Conservation (phyloP, 352 stramenopile genomes). For the Phytophthora pseudosyringae region DNA sequence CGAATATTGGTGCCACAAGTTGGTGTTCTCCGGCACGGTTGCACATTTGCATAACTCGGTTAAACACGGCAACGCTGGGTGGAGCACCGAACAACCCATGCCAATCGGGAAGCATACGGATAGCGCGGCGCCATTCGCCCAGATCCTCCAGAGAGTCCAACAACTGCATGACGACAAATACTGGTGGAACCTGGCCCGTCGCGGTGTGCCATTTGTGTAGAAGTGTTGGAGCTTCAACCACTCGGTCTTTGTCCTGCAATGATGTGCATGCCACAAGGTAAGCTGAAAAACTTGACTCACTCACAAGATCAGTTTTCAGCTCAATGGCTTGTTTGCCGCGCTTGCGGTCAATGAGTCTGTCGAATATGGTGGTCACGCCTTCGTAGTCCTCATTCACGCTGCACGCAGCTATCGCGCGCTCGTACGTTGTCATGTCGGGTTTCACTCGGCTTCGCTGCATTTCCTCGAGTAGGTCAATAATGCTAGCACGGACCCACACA, state of each 20-base stretch:
- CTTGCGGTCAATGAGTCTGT: conserved; percentile 36
- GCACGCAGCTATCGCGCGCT: conserved; percentile 49
- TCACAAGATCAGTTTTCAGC: conserved; percentile 39
- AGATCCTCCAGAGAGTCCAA: conserved; percentile 55
- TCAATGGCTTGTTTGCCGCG: conserved; percentile 2
- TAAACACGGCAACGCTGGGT: conserved; percentile 58
- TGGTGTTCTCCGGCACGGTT: conserved; percentile 61
- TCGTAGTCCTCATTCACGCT: conserved; percentile 46
- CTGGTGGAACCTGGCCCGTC: conserved; percentile 32
- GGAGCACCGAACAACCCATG: conserved; percentile 43
- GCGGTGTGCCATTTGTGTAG: conserved; percentile 49
- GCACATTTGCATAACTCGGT: conserved; percentile 70
- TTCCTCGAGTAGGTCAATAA: conserved; percentile 40
- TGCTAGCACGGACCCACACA: conserved; percentile 29
- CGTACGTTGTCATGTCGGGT: conserved; percentile 37
- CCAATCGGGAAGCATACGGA: conserved; percentile 58
- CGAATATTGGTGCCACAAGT: conserved; percentile 67
- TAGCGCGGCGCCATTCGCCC: conserved; percentile 53
- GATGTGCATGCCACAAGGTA: conserved; percentile 50
- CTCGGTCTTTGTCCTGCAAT: conserved; percentile 38
- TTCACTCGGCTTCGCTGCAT: conserved; percentile 47
- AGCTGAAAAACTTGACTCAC: conserved; percentile 42
- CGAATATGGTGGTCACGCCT: conserved; percentile 49
- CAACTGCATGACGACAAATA: conserved; percentile 47
- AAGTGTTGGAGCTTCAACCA: conserved; percentile 40